Percentiles rank a stretch among this genome's conserved stretches.
These are phyloP conservation scores for Coleophoma cylindrospora DNA, from an alignment of 2,329 filamentous ascomycete genomes.

Conservation along the genomic window DNA sequence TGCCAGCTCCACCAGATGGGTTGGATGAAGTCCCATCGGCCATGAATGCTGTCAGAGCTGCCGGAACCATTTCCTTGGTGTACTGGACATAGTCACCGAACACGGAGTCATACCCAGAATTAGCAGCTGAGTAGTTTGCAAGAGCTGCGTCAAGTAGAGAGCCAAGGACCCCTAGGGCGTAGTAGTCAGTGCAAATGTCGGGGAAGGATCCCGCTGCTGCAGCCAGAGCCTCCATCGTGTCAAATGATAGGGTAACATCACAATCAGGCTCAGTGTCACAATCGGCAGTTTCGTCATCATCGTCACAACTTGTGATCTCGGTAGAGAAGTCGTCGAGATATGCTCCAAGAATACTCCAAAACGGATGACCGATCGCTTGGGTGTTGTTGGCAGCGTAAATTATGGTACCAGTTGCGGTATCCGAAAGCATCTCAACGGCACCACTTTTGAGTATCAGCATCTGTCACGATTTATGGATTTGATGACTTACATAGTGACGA, in stretches of 20 bases:
- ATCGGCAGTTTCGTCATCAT: neutral
- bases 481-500: constrained; percentile 1
- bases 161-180: constrained; percentile 1
- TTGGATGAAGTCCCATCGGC: neutral
- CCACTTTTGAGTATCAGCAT: neutral
- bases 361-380: constrained; percentile 6
- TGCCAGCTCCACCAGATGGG: constrained; percentile 1
- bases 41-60: constrained; percentile 3
- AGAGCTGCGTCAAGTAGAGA: neutral
- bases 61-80: constrained; percentile 5
- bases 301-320: neutral
- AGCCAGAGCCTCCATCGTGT: constrained; percentile 1
- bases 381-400: constrained; percentile 6
- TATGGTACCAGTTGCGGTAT: neutral
- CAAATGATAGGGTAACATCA: constrained; percentile 3
- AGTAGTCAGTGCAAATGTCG: constrained; percentile 3
- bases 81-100: constrained; percentile 9
- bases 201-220: constrained; percentile 2
- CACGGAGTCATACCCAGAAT: constrained; percentile 7
- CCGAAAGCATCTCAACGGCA: constrained; percentile 4
- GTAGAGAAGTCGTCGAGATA: constrained; percentile 2
- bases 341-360: constrained; percentile 5
- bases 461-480: neutral
- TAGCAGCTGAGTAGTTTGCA: constrained; percentile 5
- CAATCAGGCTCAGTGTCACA: neutral